Percentiles rank a stretch among this genome's conserved stretches.
These are phyloP conservation scores for Penicillium manginii DNA, from an alignment of 495 filamentous ascomycete genomes.

Conservation along the genomic window DNA sequence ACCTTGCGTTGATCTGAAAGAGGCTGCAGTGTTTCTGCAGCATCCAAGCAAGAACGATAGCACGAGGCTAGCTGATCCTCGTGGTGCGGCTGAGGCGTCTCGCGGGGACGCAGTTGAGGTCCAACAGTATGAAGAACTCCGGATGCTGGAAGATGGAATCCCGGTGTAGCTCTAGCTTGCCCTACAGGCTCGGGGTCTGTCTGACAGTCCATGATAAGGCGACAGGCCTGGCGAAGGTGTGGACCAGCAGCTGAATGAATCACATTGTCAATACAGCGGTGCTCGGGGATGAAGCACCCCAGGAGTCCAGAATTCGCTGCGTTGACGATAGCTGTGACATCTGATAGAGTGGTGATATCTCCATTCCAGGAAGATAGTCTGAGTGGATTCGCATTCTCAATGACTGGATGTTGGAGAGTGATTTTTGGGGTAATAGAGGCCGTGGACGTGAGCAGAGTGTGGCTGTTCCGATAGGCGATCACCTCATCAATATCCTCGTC, in stretches of 20 bases:
- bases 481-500: constrained; percentile 22
- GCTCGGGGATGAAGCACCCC: constrained; percentile 29
- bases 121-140: constrained; percentile 32
- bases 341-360: constrained; percentile 29
- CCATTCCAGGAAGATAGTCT: constrained; percentile 27
- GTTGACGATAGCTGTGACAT: constrained; percentile 32
- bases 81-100: constrained; percentile 1
- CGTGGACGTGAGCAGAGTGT: constrained; percentile 21
- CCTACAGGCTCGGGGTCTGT: constrained; percentile 19
- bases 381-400: neutral
- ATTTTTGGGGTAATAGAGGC: constrained; percentile 8
- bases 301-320: constrained; percentile 27
- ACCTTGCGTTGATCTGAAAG: constrained; percentile 23
- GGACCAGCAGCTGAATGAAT: constrained; percentile 32
- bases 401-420: neutral
- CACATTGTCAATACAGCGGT: constrained; percentile 36
- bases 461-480: constrained; percentile 19
- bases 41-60: constrained; percentile 25
- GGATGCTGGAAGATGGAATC: constrained; percentile 24
- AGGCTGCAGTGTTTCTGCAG: constrained; percentile 13
- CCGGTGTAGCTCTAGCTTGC: constrained; percentile 23
- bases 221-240: constrained; percentile 28
- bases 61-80: constrained; percentile 19
- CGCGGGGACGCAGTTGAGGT: constrained; percentile 19
- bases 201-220: constrained; percentile 19